A percentile compares a stretch with the other conserved stretches of the same genome.
These are phyloP conservation scores for Chrysosporium keratinophilum DNA, from an alignment of 2,329 filamentous ascomycete species.

Conservation along the genomic window DNA sequence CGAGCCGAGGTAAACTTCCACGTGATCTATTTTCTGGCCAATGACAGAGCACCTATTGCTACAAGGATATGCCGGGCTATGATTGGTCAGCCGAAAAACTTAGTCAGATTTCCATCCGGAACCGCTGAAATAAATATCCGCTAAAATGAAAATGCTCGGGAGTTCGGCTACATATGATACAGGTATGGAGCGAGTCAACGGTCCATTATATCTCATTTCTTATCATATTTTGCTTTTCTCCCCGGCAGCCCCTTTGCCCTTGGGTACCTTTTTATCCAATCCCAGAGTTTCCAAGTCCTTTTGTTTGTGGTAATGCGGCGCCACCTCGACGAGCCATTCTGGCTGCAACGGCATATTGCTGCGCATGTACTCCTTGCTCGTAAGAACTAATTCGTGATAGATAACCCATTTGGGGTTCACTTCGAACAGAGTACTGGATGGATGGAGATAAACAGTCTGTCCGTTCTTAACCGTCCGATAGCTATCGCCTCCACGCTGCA, in stretches of 20 bases:
- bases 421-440: slow-evolving; percentile 69
- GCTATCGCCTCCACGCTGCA: slow-evolving; percentile 72
- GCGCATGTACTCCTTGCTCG: slow-evolving; percentile 91
- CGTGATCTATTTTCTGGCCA: not conserved
- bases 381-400: slow-evolving; percentile 79
- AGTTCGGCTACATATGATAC: not conserved
- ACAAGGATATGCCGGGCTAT: not conserved
- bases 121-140: not conserved
- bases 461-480: slow-evolving; percentile 90
- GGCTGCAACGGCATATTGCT: slow-evolving; percentile 75
- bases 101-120: too few relatives aligned
- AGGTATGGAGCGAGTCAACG: not conserved
- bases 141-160: not conserved
- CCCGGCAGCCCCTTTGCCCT: slow-evolving; percentile 41
- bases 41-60: not conserved
- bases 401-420: slow-evolving; percentile 76
- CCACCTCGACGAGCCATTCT: slow-evolving; percentile 77
- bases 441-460: slow-evolving; percentile 83
- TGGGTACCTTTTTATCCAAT: slow-evolving; percentile 62
- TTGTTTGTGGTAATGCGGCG: slow-evolving; percentile 90
- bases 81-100: not conserved
- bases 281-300: slow-evolving; percentile 76
- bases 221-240: slow-evolving; percentile 30
- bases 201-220: not conserved
- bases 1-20: slow-evolving; percentile 1